Evolutionary conservation across 2,329 filamentous ascomycete species (phyloP).

Genomic region (Cucurbitaria berberidis): DNA sequence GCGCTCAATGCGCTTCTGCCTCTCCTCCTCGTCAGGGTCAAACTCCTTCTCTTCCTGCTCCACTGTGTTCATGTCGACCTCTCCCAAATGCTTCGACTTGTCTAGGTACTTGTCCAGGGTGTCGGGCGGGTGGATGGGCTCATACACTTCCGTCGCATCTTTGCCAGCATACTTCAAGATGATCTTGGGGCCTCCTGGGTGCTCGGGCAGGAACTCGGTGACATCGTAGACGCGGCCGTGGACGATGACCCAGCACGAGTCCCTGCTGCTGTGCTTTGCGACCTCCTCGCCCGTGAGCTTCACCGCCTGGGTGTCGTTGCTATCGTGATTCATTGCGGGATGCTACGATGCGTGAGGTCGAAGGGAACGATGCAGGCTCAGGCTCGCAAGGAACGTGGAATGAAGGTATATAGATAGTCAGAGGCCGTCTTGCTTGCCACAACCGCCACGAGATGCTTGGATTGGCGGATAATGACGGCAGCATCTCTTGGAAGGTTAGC

Average conservation of each 20-base stretch:
- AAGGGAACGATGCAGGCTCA: not conserved
- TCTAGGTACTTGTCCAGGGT: constrained; percentile 54
- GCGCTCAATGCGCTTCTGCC: constrained; percentile 67
- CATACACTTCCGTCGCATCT: constrained; percentile 57
- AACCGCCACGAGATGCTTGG: constrained; percentile 23
- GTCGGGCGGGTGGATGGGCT: constrained; percentile 59
- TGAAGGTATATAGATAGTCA: no score
- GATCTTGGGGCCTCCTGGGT: constrained; percentile 76
- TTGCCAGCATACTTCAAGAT: constrained; percentile 80
- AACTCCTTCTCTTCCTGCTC: constrained; percentile 42
- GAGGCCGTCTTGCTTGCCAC: constrained; percentile 22
- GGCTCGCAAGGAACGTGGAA: not conserved
- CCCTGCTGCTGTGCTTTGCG: constrained; percentile 76
- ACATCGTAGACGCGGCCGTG: constrained; percentile 72
- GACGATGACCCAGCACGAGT: constrained; percentile 79
- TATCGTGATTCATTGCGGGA: constrained; percentile 52
- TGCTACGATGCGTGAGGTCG: constrained; percentile 9
- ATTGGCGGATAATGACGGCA: constrained; percentile 41
- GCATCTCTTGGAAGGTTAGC: constrained; percentile 22
- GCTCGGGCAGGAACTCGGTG: constrained; percentile 68
- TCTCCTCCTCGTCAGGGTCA: constrained; percentile 71
- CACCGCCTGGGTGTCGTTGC: constrained; percentile 48
- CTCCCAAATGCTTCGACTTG: constrained; percentile 49
- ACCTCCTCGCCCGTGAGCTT: constrained; percentile 58
- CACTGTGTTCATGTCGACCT: constrained; percentile 47